A percentile compares a stretch with the other conserved stretches of the same genome.
Conservation (phyloP, 805 yeast genomes). For the Alloascoidea africana region DNA sequence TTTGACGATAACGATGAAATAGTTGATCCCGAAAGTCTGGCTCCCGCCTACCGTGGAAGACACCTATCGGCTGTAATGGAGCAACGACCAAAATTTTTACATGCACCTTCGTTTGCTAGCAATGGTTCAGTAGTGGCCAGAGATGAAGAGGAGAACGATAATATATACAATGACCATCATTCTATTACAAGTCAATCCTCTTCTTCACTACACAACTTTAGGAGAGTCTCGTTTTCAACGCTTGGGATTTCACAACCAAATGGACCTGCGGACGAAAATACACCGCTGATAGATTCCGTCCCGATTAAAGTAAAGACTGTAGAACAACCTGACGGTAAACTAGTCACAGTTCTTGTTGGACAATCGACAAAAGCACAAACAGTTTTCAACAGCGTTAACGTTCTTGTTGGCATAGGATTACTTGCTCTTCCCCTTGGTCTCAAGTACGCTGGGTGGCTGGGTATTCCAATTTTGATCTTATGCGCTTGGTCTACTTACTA, state of each 20-base stretch:
- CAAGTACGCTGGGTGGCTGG: conserved; percentile 53
- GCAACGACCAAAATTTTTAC: conserved; percentile 15
- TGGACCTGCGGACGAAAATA: conserved; percentile 8
- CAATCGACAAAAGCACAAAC: conserved; percentile 70
- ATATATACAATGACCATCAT: too few relatives aligned
- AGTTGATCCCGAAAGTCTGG: conserved; percentile 52
- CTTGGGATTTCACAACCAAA: background rate
- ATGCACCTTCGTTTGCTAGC: conserved; percentile 98
- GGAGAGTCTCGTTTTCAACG: background rate
- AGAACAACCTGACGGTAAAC: conserved; percentile 56
- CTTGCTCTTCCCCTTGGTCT: conserved; percentile 54
- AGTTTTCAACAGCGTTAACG: conserved; percentile 49
- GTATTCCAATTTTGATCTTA: conserved; percentile 36
- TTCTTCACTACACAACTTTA: background rate
- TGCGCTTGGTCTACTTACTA: conserved; percentile 61
- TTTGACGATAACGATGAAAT: conserved; percentile 49
- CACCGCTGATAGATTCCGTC: too few relatives aligned
- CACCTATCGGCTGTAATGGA: conserved; percentile 40
- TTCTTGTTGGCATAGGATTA: conserved; percentile 53
- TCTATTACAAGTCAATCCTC: conserved; percentile 3
- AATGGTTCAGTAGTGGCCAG: conserved; percentile 96
- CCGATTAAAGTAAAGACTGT: conserved; percentile 44
- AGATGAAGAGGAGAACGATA: too few relatives aligned
- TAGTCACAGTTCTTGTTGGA: conserved; percentile 61
- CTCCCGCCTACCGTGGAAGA: conserved; percentile 51